A percentile compares a stretch with the other conserved stretches of the same genome.
phyloP scores from a whole-genome alignment of 352 stramenopile genomes.

The Phytopythium sindhum region DNA sequence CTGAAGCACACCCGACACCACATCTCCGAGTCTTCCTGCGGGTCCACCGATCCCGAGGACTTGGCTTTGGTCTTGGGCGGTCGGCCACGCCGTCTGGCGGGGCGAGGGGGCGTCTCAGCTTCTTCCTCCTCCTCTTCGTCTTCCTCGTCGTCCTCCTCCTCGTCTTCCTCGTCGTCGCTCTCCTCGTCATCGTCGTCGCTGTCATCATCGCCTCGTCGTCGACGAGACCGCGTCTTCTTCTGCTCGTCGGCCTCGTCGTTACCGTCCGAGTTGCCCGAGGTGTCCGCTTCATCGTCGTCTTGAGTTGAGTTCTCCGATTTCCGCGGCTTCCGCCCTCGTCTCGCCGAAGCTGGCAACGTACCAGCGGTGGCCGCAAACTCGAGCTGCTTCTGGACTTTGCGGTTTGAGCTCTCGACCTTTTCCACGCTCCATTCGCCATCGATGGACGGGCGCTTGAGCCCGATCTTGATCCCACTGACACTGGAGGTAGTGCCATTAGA shows the following conservation, averaged over 20 bases:
- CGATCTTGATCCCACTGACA: conserved; percentile 40
- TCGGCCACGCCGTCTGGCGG: conserved; percentile 33
- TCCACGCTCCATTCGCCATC: conserved; percentile 24
- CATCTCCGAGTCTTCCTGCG: conserved; percentile 79
- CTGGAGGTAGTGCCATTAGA: conserved; percentile 2
- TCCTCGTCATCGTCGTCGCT: conserved; percentile 20
- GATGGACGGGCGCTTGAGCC: conserved; percentile 20
- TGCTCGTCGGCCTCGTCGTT: conserved; percentile 17
- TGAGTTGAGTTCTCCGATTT: background rate
- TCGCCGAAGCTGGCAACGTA: background rate
- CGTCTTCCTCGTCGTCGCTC: conserved; percentile 41
- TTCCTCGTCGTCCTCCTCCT: conserved; percentile 23
- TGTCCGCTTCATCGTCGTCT: background rate
- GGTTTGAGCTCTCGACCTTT: conserved; percentile 36
- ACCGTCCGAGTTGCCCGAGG: conserved; percentile 11
- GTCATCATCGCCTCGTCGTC: background rate
- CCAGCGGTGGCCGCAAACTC: background rate
- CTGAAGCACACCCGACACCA: conserved; percentile 89
- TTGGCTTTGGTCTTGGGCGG: conserved; percentile 34
- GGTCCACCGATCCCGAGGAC: conserved; percentile 40
- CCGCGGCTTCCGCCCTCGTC: background rate
- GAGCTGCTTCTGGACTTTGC: conserved; percentile 44
- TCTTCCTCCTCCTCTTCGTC: conserved; percentile 26
- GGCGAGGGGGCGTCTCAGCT: conserved; percentile 17
- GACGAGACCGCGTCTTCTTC: background rate